Base-by-base conservation (phyloP, 306 rosid species). In the Arachis stenosperma region DNA sequence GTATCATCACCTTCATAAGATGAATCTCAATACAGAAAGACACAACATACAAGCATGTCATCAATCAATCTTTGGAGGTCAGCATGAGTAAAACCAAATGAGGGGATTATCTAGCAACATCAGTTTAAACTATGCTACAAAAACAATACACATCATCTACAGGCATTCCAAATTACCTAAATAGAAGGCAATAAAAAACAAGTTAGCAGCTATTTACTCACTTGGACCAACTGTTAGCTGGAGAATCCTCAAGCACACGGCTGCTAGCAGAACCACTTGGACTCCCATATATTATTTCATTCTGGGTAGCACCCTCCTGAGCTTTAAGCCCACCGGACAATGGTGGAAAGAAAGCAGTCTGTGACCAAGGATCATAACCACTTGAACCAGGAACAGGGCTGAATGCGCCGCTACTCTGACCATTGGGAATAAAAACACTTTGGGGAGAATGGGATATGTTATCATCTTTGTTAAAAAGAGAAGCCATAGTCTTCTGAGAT, bases 331-430 rank as follows among this genome's bases (percentile, higher is more conserved):
- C 77, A 11, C 85, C 73, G 59, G 95, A 83, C 78, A 94, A 73
- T 22, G 99, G 92, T 41, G 96, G 99, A 82, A 87, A 88, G 57
- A 84, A 82, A 59, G 85, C 72, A 48, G 72, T 87, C 75, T 87
- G 94, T 42, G 67, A 79, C 99, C 99, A 95, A 42, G 91, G 98
- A 82, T 90, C 97, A 78, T 84, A 82, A 68, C 85, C 90, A 76
- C 82, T 69, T 30, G 91, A 84, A 68, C 86, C 79, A 59, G 79
- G 75, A 30, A 86, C 84, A 65, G 92, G 91, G 86, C 85, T 81
- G 71, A 86, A 88, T 62, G 88, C 67, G 67, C 92, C 84, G 8
- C 86, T 87, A 81, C 81, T 85, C 70, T 89, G 96, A 68, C 90
- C 91, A 77, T 87, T 88, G 51, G 92, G 86, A 84, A 88, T 88